A percentile compares a stretch with the other conserved stretches of the same genome.
These are phyloP conservation scores for Termitomyces sp. DNA, from an alignment of 768 basidiomycete species.

Conservation along the genomic window DNA sequence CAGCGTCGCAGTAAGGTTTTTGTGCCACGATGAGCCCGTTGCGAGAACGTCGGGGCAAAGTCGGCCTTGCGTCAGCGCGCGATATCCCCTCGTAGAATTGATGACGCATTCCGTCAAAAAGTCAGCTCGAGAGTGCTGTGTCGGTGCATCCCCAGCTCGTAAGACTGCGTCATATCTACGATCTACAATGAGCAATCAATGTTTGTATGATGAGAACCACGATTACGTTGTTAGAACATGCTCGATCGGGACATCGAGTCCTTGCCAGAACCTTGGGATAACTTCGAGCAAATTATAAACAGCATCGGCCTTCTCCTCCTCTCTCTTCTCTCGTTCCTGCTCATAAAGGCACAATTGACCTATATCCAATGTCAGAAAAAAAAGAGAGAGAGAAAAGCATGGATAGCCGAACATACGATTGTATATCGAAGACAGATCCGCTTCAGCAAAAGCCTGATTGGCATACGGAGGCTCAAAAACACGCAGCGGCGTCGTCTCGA, in stretches of 20 bases:
- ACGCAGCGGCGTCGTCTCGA: slow-evolving; percentile 24
- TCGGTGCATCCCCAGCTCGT: slow-evolving; percentile 44
- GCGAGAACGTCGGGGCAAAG: slow-evolving; percentile 33
- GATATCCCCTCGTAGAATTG: slow-evolving; percentile 47
- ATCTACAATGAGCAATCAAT: background rate
- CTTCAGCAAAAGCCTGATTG: slow-evolving; percentile 35
- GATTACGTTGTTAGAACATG: slow-evolving; percentile 59
- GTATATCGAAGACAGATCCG: slow-evolving; percentile 50
- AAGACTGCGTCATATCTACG: slow-evolving; percentile 60
- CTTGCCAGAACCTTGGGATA: slow-evolving; percentile 54
- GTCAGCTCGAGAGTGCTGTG: slow-evolving; percentile 38
- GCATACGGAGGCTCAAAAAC: slow-evolving; percentile 40
- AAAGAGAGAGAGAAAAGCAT: background rate
- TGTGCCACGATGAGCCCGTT: slow-evolving; percentile 46
- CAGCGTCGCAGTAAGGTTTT: slow-evolving; percentile 43
- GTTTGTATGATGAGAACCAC: background rate
- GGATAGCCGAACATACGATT: slow-evolving; percentile 37
- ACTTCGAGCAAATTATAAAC: slow-evolving; percentile 46
- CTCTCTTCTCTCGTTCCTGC: slow-evolving; percentile 17
- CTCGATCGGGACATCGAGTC: slow-evolving; percentile 39
- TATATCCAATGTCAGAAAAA: slow-evolving; percentile 15
- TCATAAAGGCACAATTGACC: slow-evolving; percentile 32
- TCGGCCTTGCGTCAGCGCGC: slow-evolving; percentile 43
- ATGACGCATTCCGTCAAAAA: slow-evolving; percentile 54
- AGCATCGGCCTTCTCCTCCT: slow-evolving; percentile 31